Evolutionary conservation across 2,329 filamentous ascomycete species (phyloP), one percentile per base, ranked within the genome.

Genomic region (Pseudogymnoascus sp.): DNA sequence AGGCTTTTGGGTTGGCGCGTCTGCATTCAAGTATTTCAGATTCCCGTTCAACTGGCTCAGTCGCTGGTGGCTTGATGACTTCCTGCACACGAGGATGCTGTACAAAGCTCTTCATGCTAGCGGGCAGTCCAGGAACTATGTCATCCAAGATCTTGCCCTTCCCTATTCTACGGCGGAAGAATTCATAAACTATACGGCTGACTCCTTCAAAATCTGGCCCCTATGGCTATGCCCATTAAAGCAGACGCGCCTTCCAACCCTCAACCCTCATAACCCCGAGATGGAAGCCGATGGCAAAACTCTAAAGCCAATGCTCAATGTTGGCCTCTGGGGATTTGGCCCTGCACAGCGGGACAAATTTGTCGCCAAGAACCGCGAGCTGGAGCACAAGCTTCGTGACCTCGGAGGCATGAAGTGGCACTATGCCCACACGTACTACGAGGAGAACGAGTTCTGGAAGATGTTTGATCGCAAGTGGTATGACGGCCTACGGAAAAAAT

Each of bases 361-460:
- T 70, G 79, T 93, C 1, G 72, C 75, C 40, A 84, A 84, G 68
- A 96, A 96, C 75, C 83, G 88, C 33, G 81, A 80, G 46, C 80
- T 96, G 19, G 91, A 96, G 76, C 76, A 78, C 19, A 88, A 89
- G 71, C 82, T 93, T 3, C 78, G 79, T 59, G 80, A 85, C 67
- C 81, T 95, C 0, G 86, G 87, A 56, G 91, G 91, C 2, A 84
- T 89, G 78, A 96, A 96, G 78, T 95, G 90, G 89, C 78, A 96
- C 11, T 96, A 96, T 74, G 90, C 91, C 2, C 89, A 93, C 70
- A 89, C 90, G 0, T 96, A 92, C 77, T 95, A 95, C 74, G 81
- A 83, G n/a, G 83, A 89, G 71, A 77, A 81, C 0, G 84, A 89
- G 71, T 91, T 90, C 75, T 90, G 87, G 86, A 70, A 76, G 35